Evolutionary conservation across 2,329 filamentous ascomycete species (phyloP).

Genomic region (Raffaelea ambrosiae): DNA sequence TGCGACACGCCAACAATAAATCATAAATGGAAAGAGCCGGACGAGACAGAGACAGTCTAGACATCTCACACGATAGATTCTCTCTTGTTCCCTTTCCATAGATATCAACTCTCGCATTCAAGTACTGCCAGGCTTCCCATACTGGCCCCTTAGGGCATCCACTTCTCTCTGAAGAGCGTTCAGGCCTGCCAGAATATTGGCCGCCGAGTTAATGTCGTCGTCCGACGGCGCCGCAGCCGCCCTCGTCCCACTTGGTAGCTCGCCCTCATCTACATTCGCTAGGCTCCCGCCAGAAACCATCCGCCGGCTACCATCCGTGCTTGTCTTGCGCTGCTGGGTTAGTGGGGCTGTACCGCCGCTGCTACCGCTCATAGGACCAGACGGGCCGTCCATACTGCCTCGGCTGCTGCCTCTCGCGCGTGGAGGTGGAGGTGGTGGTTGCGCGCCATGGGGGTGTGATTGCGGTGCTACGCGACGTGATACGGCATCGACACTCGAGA

Average conservation of each 20-base stretch:
- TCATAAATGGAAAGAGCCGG: too few species aligned
- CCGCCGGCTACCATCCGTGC: constrained; percentile 20
- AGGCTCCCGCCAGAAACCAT: constrained; percentile 5
- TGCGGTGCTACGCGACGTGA: constrained; percentile 17
- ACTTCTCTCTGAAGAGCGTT: constrained; percentile 67
- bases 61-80: too few species aligned
- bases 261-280: constrained; percentile 14
- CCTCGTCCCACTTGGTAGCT: constrained; percentile 2
- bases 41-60: too few species aligned
- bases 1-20: too few species aligned
- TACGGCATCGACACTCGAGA: constrained; percentile 30
- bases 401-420: constrained; percentile 35
- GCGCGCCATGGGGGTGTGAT: constrained; percentile 19
- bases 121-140: not conserved
- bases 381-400: constrained; percentile 29
- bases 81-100: too few species aligned
- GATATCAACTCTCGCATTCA: too few species aligned
- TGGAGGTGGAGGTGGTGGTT: constrained; percentile 41
- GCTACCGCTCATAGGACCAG: not conserved
- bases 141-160: constrained; percentile 48
- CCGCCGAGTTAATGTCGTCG: constrained; percentile 23
- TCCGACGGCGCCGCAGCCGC: constrained; percentile 22
- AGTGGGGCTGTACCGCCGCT: not conserved
- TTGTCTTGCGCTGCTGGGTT: constrained; percentile 22
- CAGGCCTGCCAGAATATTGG: constrained; percentile 64